Percentiles rank a stretch among this genome's conserved stretches.
These are phyloP conservation scores for Polysphondylium violaceum DNA, from an alignment of 78 protist genomes.

Conservation along the genomic window DNA sequence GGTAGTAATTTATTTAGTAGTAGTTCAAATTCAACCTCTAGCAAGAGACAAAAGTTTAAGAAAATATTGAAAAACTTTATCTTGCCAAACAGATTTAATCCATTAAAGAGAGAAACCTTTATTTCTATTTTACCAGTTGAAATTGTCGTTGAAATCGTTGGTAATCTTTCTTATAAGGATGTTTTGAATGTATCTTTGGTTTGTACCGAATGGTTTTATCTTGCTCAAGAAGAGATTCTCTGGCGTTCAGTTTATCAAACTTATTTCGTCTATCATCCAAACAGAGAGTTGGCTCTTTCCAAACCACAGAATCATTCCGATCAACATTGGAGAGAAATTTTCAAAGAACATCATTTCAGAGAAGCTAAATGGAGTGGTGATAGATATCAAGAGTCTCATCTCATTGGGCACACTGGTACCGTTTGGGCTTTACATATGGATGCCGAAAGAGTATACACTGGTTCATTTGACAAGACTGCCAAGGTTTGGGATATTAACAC, in stretches of 20 bases:
- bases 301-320: neutral
- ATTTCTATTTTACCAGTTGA: slow-evolving; percentile 41
- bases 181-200: slow-evolving; percentile 26
- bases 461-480: slow-evolving; percentile 50
- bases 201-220: slow-evolving; percentile 12
- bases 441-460: slow-evolving; percentile 30
- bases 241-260: slow-evolving; percentile 40
- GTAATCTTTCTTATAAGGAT: slow-evolving; percentile 25
- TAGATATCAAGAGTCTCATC: slow-evolving; percentile 11
- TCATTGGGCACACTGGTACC: slow-evolving; percentile 59
- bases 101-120: slow-evolving; percentile 7
- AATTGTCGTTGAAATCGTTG: slow-evolving; percentile 18
- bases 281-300: slow-evolving; percentile 7
- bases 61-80: slow-evolving; percentile 9
- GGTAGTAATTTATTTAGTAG: neutral
- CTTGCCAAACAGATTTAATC: slow-evolving; percentile 16
- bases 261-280: slow-evolving; percentile 26
- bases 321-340: slow-evolving; percentile 51
- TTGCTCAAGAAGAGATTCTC: slow-evolving; percentile 35
- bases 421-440: slow-evolving; percentile 33
- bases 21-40: neutral
- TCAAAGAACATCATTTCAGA: slow-evolving; percentile 13
- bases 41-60: neutral
- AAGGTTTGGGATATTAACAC: slow-evolving; percentile 55
- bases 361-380: slow-evolving; percentile 38